phyloP scores from a whole-genome alignment of 2,329 filamentous ascomycete species.

The Diaporthe australafricana region DNA sequence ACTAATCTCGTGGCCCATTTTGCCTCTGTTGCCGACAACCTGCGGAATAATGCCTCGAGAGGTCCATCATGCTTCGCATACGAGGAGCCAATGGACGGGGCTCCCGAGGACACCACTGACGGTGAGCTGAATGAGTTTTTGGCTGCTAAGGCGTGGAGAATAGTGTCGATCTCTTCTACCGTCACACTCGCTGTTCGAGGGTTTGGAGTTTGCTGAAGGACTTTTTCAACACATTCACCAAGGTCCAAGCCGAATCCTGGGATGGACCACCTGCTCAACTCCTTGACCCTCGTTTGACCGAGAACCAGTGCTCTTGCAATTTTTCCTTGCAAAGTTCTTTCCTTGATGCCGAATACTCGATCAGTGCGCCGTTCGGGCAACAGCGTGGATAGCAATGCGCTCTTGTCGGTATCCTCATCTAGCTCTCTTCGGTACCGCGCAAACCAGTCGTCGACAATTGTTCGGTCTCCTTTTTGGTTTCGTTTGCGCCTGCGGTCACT shows the following conservation, averaged over 20 bases:
- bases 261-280: slow-evolving; percentile 72
- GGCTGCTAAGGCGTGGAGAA: slow-evolving; percentile 75
- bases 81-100: slow-evolving; percentile 34
- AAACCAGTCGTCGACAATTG: slow-evolving; percentile 76
- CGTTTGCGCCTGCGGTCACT: slow-evolving; percentile 49
- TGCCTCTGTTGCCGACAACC: slow-evolving; percentile 74
- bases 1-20: slow-evolving; percentile 91
- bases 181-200: slow-evolving; percentile 57
- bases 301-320: slow-evolving; percentile 76
- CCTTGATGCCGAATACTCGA: slow-evolving; percentile 79
- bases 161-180: slow-evolving; percentile 78
- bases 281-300: slow-evolving; percentile 67
- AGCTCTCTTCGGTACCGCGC: slow-evolving; percentile 68
- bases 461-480: slow-evolving; percentile 46
- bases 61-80: slow-evolving; percentile 52
- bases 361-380: slow-evolving; percentile 82
- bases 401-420: slow-evolving; percentile 65
- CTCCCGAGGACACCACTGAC: slow-evolving; percentile 58
- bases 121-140: slow-evolving; percentile 78
- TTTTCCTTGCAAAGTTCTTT: slow-evolving; percentile 71
- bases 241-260: slow-evolving; percentile 73
- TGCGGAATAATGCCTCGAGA: slow-evolving; percentile 68
- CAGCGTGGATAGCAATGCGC: slow-evolving; percentile 79
- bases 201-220: slow-evolving; percentile 69
- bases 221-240: slow-evolving; percentile 75